Percentiles rank a stretch among this genome's conserved stretches.
phyloP scores from a whole-genome alignment of 1,139 yeast species.

The Geotrichum restrictum region DNA sequence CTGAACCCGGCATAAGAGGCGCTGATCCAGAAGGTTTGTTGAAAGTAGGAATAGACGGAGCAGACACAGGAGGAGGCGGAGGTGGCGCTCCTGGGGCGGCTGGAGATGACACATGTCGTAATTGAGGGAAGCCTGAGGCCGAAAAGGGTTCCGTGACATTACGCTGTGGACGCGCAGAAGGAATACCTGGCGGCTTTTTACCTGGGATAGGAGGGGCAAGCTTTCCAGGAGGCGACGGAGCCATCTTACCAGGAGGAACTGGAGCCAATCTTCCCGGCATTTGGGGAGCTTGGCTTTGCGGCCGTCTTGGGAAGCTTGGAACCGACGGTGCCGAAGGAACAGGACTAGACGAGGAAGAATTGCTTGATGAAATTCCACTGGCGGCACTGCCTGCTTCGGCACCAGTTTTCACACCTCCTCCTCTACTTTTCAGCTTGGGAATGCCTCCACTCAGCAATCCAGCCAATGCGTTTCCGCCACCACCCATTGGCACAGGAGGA shows the following conservation, averaged over 20 bases:
- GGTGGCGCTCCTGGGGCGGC: conserved; percentile 31
- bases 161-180: conserved; percentile 20
- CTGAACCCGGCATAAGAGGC: conserved; percentile 18
- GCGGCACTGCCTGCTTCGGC: conserved; percentile 26
- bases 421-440: conserved; percentile 66
- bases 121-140: conserved; percentile 20
- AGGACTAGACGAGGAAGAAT: conserved; percentile 16
- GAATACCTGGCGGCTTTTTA: conserved; percentile 24
- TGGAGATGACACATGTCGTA: conserved; percentile 26
- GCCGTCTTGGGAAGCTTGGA: conserved; percentile 22
- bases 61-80: conserved; percentile 25
- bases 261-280: conserved; percentile 27
- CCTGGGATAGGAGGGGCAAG: conserved; percentile 21
- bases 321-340: conserved; percentile 34
- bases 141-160: conserved; percentile 5
- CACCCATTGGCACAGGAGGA: conserved; percentile 20
- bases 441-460: conserved; percentile 83
- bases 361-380: conserved; percentile 36
- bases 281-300: conserved; percentile 32
- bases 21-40: conserved; percentile 19
- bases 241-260: conserved; percentile 5
- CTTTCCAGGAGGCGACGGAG: conserved; percentile 15
- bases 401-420: conserved; percentile 47
- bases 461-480: conserved; percentile 50
- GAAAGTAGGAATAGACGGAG: conserved; percentile 26